Evolutionary conservation across 441 rosid species (phyloP).

Genomic region (Bruguiera hainesii): DNA sequence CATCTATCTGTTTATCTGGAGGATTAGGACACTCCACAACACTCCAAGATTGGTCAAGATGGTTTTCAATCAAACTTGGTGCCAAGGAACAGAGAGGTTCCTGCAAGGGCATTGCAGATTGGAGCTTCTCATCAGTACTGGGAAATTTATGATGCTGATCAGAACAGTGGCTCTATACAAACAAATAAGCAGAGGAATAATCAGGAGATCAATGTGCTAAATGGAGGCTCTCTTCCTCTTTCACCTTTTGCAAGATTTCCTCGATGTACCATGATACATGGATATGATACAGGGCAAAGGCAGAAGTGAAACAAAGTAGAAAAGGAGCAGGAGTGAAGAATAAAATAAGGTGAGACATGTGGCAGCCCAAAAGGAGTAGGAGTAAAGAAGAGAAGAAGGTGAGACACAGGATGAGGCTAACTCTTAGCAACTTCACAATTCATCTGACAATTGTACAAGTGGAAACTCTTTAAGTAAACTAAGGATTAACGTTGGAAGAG

Average conservation of each 20-base stretch:
- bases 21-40: slow-evolving; percentile 39
- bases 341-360: too few species aligned
- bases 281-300: slow-evolving; percentile 3
- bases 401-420: background rate
- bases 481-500: background rate
- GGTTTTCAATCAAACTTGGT: slow-evolving; percentile 35
- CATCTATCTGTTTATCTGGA: slow-evolving; percentile 37
- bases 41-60: slow-evolving; percentile 34
- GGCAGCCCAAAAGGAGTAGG: background rate
- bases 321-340: background rate
- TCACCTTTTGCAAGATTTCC: slow-evolving; percentile 42
- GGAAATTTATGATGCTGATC: slow-evolving; percentile 37
- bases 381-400: background rate
- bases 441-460: background rate
- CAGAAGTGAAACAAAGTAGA: background rate
- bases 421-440: too few species aligned
- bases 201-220: slow-evolving; percentile 43
- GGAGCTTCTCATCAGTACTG: slow-evolving; percentile 46
- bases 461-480: background rate
- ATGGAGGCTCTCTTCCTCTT: slow-evolving; percentile 37
- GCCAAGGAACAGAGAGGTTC: slow-evolving; percentile 39
- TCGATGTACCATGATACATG: slow-evolving; percentile 22
- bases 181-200: slow-evolving; percentile 42
- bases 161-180: slow-evolving; percentile 40
- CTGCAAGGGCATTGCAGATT: slow-evolving; percentile 49